These are phyloP conservation scores for Coemansia sp. DNA, from an alignment of 192 early-diverging fungal species.

Conservation along the genomic window DNA sequence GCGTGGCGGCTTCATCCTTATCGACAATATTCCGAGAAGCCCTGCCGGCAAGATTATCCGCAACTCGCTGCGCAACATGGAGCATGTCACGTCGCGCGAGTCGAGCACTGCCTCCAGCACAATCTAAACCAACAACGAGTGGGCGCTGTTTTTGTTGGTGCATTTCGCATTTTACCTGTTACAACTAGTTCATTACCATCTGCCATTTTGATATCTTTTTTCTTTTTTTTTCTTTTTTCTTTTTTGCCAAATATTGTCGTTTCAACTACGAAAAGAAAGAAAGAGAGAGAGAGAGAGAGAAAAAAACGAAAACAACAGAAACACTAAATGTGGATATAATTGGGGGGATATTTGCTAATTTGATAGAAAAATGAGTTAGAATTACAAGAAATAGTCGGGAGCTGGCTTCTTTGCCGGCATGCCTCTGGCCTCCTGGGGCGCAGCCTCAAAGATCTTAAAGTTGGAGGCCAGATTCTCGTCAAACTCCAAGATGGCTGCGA, in stretches of 20 bases:
- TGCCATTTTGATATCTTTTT: no score
- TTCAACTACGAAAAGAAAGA: background rate
- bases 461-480: constrained; percentile 84
- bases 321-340: no score
- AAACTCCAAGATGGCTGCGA: constrained; percentile 94
- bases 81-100: constrained; percentile 23
- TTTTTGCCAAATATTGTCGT: background rate
- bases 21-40: constrained; percentile 73
- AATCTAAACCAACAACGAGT: background rate
- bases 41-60: constrained; percentile 85
- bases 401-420: constrained; percentile 81
- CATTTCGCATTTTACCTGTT: background rate
- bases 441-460: constrained; percentile 93
- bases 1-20: constrained; percentile 72
- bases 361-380: background rate
- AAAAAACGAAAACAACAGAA: no score
- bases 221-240: background rate
- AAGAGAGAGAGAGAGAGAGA: background rate
- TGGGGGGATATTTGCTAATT: background rate
- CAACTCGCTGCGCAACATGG: constrained; percentile 60
- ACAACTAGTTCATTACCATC: no score
- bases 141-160: no score
- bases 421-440: constrained; percentile 83
- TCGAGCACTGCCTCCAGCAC: constrained; percentile 12
- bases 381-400: constrained; percentile 92